phyloP scores from a whole-genome alignment of 2,329 filamentous ascomycete species.

The Exophiala mesophila region DNA sequence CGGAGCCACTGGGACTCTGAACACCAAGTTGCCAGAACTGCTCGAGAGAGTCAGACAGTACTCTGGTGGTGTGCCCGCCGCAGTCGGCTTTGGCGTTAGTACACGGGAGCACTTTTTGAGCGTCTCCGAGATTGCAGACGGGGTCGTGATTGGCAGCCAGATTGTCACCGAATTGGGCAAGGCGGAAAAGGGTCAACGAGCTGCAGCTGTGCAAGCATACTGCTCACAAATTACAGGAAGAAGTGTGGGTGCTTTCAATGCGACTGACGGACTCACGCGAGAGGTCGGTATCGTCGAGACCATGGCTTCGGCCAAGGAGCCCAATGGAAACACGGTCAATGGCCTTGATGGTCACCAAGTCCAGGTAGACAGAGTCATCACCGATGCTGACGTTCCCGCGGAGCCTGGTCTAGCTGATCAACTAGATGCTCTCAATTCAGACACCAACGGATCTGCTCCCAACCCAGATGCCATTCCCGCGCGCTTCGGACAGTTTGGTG shows the following conservation, averaged over 20 bases:
- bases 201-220: conserved; percentile 77
- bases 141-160: conserved; percentile 94
- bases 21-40: conserved; percentile 73
- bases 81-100: conserved; percentile 93
- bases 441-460: conserved; percentile 41
- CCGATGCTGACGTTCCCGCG: conserved; percentile 49
- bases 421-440: conserved; percentile 68
- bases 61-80: conserved; percentile 83
- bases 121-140: conserved; percentile 78
- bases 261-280: conserved; percentile 47
- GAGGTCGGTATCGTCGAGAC: conserved; percentile 69
- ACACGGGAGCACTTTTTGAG: conserved; percentile 89
- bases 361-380: conserved; percentile 65
- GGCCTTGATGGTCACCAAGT: conserved; percentile 39
- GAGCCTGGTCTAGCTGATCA: conserved; percentile 72
- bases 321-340: conserved; percentile 46
- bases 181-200: conserved; percentile 60
- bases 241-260: conserved; percentile 42
- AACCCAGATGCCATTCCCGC: conserved; percentile 62
- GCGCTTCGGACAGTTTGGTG: conserved; percentile 91
- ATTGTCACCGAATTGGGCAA: conserved; percentile 77
- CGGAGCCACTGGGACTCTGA: conserved; percentile 78
- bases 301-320: conserved; percentile 56
- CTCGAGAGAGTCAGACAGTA: conserved; percentile 84
- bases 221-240: conserved; percentile 67